phyloP scores from a whole-genome alignment of 2,329 filamentous ascomycete species.

The Colletotrichum siamense region DNA sequence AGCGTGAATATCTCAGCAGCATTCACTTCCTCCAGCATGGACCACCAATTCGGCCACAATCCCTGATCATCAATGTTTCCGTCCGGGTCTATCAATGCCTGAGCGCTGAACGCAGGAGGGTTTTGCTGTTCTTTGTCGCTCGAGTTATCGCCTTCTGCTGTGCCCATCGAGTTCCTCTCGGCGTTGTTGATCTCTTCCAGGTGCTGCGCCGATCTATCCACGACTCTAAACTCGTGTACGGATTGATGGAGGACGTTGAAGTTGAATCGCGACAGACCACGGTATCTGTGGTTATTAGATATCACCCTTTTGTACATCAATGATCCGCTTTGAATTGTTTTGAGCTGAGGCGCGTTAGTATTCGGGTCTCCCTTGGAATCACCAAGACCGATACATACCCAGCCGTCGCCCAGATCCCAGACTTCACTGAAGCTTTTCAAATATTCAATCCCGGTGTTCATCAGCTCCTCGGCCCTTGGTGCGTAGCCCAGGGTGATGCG shows the following conservation, averaged over 20 bases:
- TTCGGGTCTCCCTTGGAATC: rapidly evolving
- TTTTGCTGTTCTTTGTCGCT: neutral
- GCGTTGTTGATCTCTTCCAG: conserved; percentile 33
- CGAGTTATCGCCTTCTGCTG: neutral
- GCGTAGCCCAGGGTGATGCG: conserved; percentile 44
- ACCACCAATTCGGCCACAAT: conserved; percentile 24
- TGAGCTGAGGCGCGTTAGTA: neutral
- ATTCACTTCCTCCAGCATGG: conserved; percentile 20
- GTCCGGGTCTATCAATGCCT: neutral
- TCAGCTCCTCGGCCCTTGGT: conserved; percentile 22
- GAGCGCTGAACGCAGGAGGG: neutral
- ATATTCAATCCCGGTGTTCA: conserved; percentile 30
- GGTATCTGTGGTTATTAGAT: conserved; percentile 26
- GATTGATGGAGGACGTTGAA: conserved; percentile 35
- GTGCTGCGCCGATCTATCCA: conserved; percentile 35
- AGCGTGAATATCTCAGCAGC: conserved; percentile 2
- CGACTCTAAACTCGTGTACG: conserved; percentile 33
- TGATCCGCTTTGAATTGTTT: conserved; percentile 25
- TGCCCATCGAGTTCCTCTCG: conserved; percentile 8
- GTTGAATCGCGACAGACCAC: conserved; percentile 30
- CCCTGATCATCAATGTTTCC: conserved; percentile 15
- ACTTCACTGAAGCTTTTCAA: conserved; percentile 30
- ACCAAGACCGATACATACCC: conserved; percentile 21
- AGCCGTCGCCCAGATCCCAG: conserved; percentile 34
- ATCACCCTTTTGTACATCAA: conserved; percentile 30